These are phyloP conservation scores for Proliferodiscus dingleyae DNA, from an alignment of 2,329 filamentous ascomycete genomes.

Conservation along the genomic window DNA sequence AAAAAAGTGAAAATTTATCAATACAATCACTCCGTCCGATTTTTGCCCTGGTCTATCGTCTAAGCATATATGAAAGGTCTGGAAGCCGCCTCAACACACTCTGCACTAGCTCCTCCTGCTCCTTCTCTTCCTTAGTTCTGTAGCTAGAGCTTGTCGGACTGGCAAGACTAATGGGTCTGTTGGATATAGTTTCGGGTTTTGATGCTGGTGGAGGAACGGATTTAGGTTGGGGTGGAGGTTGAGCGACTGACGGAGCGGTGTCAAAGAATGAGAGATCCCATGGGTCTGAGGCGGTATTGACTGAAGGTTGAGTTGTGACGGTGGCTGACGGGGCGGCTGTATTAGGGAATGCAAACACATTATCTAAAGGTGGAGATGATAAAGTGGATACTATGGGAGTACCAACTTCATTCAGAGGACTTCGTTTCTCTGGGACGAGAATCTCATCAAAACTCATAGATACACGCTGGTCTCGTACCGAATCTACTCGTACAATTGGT, in stretches of 20 bases:
- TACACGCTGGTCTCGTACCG: slow-evolving; percentile 5
- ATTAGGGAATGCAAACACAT: not conserved
- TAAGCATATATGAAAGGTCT: slow-evolving; percentile 34
- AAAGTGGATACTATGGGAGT: not conserved
- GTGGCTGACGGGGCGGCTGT: too few species aligned
- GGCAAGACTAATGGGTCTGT: slow-evolving; percentile 4
- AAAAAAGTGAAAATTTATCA: too few species aligned
- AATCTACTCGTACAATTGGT: slow-evolving; percentile 1
- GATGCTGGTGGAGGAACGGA: not conserved
- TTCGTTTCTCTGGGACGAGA: slow-evolving; percentile 1
- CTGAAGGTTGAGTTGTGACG: not conserved
- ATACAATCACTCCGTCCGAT: too few species aligned
- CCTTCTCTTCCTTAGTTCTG: slow-evolving; percentile 25
- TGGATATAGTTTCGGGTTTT: slow-evolving; percentile 3
- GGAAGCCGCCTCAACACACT: slow-evolving; percentile 31
- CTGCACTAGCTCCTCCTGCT: slow-evolving; percentile 31
- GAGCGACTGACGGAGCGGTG: slow-evolving; percentile 5
- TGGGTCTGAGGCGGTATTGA: slow-evolving; percentile 22
- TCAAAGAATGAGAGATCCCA: slow-evolving; percentile 38
- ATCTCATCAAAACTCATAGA: slow-evolving; percentile 9
- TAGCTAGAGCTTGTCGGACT: slow-evolving; percentile 1
- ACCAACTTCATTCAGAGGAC: not conserved
- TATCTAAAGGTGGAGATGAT: not conserved
- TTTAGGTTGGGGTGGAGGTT: slow-evolving; percentile 6
- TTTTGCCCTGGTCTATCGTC: slow-evolving; percentile 13